Evolutionary conservation across 2,329 filamentous ascomycete species (phyloP).

Genomic region (Malbranchea zuffiana): DNA sequence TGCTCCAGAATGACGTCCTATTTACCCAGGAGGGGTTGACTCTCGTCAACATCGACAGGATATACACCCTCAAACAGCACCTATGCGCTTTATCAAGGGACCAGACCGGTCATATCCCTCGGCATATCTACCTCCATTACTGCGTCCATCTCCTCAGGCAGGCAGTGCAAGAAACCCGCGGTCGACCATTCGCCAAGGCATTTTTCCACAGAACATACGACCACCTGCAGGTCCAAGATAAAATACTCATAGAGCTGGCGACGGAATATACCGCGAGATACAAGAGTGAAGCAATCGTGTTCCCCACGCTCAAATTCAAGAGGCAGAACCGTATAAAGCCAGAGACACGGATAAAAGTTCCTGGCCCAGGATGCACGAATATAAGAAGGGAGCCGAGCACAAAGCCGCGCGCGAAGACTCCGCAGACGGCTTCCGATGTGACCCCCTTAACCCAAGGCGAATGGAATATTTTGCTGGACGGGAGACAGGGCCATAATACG

Average conservation of each 20-base stretch:
- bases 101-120: conserved; percentile 19
- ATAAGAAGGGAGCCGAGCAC: conserved; percentile 9
- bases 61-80: conserved; percentile 36
- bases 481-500: too few relatives aligned
- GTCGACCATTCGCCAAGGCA: conserved; percentile 33
- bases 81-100: conserved; percentile 29
- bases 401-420: conserved; percentile 29
- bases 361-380: conserved; percentile 4
- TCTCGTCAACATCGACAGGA: conserved; percentile 35
- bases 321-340: conserved; percentile 15
- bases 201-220: conserved; percentile 37
- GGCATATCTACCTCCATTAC: conserved; percentile 28
- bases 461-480: conserved; percentile 31
- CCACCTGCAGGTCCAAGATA: conserved; percentile 30
- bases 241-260: conserved; percentile 28
- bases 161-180: conserved; percentile 31
- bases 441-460: conserved; percentile 34
- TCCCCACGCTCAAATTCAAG: conserved; percentile 17
- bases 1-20: conserved; percentile 35
- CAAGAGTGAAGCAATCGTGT: conserved; percentile 30
- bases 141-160: conserved; percentile 33
- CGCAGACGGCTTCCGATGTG: conserved; percentile 33
- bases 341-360: conserved; percentile 2
- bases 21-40: conserved; percentile 37
- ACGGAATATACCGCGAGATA: conserved; percentile 26